Conservation (phyloP, 139 green algal species). For the Protoeuglena noctilucae region DNA sequence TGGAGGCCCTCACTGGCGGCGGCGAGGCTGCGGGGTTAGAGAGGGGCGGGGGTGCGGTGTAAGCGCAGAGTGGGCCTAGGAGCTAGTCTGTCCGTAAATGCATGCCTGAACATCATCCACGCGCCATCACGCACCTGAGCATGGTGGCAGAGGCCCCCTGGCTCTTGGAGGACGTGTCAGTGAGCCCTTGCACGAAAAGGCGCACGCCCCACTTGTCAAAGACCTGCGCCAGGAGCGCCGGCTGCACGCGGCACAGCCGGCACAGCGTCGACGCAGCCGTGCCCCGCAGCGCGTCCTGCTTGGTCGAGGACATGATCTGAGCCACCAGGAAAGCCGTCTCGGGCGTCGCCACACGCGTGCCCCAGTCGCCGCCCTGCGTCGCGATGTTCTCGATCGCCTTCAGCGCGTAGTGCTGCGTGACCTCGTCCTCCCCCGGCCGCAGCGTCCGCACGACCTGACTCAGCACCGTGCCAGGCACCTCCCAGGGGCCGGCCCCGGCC, state of each 20-base stretch:
- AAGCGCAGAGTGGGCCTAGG: too few species aligned
- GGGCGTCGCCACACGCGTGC: slow-evolving; percentile 27
- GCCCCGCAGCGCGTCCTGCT: neutral
- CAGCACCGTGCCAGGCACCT: slow-evolving; percentile 14
- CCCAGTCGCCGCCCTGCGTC: slow-evolving; percentile 59
- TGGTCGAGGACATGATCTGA: slow-evolving; percentile 1
- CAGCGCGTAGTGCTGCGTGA: slow-evolving; percentile 76
- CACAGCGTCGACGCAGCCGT: slow-evolving; percentile 50
- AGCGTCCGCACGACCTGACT: slow-evolving; percentile 36
- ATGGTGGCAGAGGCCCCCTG: slow-evolving; percentile 55
- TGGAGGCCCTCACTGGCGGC: neutral
- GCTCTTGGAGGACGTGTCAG: slow-evolving; percentile 27
- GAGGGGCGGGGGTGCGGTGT: too few species aligned
- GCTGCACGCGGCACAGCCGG: slow-evolving; percentile 32
- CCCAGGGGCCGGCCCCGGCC: neutral
- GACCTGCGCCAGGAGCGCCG: slow-evolving; percentile 16
- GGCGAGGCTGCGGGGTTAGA: slow-evolving; percentile 11
- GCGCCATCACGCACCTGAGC: slow-evolving; percentile 40
- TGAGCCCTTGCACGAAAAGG: slow-evolving; percentile 27
- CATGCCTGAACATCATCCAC: slow-evolving; percentile 1
- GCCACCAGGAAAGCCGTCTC: slow-evolving; percentile 10
- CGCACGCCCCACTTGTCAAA: slow-evolving; percentile 32
- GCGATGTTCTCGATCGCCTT: slow-evolving; percentile 90
- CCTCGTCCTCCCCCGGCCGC: slow-evolving; percentile 53
- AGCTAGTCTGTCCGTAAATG: slow-evolving; percentile 1